These are phyloP conservation scores for Furcasterigmium sp. DNA, from an alignment of 2,329 filamentous ascomycete genomes.

Conservation along the genomic window DNA sequence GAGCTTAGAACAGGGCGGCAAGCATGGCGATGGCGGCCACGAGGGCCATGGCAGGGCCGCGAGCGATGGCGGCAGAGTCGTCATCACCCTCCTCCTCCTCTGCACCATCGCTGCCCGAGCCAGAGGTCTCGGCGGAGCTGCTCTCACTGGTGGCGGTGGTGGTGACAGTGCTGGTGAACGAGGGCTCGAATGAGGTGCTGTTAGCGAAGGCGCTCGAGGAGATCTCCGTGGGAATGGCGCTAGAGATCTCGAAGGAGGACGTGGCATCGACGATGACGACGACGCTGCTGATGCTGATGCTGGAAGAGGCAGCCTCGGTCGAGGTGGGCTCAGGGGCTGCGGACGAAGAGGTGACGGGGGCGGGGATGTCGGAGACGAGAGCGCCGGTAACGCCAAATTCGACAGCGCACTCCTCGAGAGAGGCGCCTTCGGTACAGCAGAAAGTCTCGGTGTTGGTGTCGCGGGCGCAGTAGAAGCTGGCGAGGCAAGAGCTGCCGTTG, in stretches of 20 bases:
- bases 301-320: conserved; percentile 45
- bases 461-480: conserved; percentile 58
- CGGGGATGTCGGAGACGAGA: conserved; percentile 40
- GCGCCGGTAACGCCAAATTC: conserved; percentile 41
- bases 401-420: conserved; percentile 48
- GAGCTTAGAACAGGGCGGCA: conserved; percentile 9
- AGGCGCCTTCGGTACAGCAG: conserved; percentile 55
- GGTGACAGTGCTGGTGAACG: neutral
- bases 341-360: conserved; percentile 50
- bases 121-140: conserved; percentile 6
- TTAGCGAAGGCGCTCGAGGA: conserved; percentile 1
- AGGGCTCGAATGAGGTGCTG: neutral
- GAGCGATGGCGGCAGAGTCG: conserved; percentile 5
- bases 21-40: conserved; percentile 10
- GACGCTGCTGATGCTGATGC: no score
- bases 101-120: neutral
- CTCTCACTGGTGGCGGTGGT: neutral
- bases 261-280: conserved; percentile 1
- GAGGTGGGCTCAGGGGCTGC: conserved; percentile 41
- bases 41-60: conserved; percentile 8
- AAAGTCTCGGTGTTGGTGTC: conserved; percentile 44
- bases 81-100: neutral
- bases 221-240: neutral
- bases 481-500: conserved; percentile 55
- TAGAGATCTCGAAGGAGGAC: neutral